Evolutionary conservation across 306 rosid species (phyloP), one percentile per base, ranked within the genome.

Genomic region (Bauhinia variegata): DNA sequence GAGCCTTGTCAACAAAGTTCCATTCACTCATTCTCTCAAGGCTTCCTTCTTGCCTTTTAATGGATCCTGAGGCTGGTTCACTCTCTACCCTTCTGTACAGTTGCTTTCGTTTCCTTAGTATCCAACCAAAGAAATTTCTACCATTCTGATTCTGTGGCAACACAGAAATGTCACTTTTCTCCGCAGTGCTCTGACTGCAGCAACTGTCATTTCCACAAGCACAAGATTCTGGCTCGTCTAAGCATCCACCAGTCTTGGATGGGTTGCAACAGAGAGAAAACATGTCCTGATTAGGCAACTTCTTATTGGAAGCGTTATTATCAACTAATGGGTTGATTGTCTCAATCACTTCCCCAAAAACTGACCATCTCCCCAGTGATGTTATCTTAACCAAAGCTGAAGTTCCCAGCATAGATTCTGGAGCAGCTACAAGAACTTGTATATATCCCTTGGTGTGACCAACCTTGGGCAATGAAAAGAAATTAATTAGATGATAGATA

Each of bases 371-470:
- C 80, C 96, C 96, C 5, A 83, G 83, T 4, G 92, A 78, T 66
- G 95, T 88, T 79, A 93, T 83, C 83, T 80, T 88, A 73, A 74
- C 92, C 71, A 80, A 73, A 60, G 95, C 95, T 78, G 95, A 88
- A 71, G 90, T 82, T 72, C 99, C 99, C 59, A 93, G 84, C 88
- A 90, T 79, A 42, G 64, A n/a, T 46, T 86, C 92, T 16, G 86
- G 85, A 61, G 78, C 96, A 73, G 70, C 62, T 67, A 90, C 86
- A 15, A 93, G 96, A 65, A 90, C 99, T 79, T 93, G 99, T 55
- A 93, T 75, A 47, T 89, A 93, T 65, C 97, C 97, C 85, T 90
- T 93, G 71, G 97, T 89, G 75, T 93, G 99, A 47, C 99, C 99
- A 81, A 93, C 99, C 98, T 92, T 28, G 46, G 53, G 53, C 47